A percentile compares a stretch with the other conserved stretches of the same genome.
phyloP scores from a whole-genome alignment of 805 yeast genomes.

The Wilhelminamyces savonicus region DNA sequence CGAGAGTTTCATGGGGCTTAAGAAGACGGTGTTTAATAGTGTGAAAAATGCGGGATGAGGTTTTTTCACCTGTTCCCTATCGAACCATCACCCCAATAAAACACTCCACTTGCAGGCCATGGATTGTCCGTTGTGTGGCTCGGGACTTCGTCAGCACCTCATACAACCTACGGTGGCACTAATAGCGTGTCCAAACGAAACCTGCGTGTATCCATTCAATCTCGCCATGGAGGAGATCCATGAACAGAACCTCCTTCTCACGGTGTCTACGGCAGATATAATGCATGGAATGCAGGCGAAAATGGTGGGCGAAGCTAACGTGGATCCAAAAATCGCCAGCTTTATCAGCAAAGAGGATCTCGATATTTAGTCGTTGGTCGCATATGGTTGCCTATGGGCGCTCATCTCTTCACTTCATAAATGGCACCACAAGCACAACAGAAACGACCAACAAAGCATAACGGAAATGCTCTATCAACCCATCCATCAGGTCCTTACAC shows the following conservation, averaged over 20 bases:
- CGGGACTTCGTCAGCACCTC: constrained; percentile 17
- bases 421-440: no score
- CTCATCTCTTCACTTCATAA: no score
- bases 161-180: constrained; percentile 20
- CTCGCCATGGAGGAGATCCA: constrained; percentile 22
- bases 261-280: constrained; percentile 16
- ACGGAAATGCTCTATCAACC: no score
- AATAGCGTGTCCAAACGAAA: constrained; percentile 20
- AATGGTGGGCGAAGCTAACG: constrained; percentile 16
- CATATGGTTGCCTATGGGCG: no score
- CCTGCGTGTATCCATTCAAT: constrained; percentile 29
- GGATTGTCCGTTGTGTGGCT: constrained; percentile 24
- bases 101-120: constrained; percentile 4
- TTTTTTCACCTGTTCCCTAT: no score
- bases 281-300: constrained; percentile 20
- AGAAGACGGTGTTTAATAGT: no score
- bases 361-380: no score
- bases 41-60: no score
- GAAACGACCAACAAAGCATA: no score
- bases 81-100: no score
- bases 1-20: constrained; percentile 60
- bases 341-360: constrained; percentile 14
- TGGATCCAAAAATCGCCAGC: constrained; percentile 18
- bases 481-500: no score
- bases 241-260: constrained; percentile 13